Evolutionary conservation across 176 grass and related monocot species (phyloP).

Genomic region (Oryza meyeriana): DNA sequence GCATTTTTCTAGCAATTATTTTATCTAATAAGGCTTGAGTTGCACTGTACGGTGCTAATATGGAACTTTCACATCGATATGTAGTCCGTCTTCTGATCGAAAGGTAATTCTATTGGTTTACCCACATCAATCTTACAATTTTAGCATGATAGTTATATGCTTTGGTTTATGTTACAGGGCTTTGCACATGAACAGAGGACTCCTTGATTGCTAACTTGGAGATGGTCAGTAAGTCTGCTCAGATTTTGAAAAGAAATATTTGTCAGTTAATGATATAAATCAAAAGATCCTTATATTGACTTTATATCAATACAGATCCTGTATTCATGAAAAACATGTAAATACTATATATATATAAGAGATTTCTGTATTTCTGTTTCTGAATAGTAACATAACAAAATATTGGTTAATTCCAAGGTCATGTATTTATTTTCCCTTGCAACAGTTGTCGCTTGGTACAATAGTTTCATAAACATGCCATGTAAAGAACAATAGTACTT

Average conservation of each 20-base stretch:
- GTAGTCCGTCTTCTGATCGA: background rate
- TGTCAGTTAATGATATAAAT: background rate
- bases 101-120: conserved; percentile 1
- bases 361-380: background rate
- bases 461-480: background rate
- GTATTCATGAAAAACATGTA: background rate
- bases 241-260: background rate
- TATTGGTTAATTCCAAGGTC: background rate
- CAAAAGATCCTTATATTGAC: background rate
- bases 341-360: background rate
- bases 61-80: background rate
- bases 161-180: background rate
- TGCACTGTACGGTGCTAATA: background rate
- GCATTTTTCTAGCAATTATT: background rate
- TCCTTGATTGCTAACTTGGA: background rate
- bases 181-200: conserved; percentile 1
- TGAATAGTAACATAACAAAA: background rate
- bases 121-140: background rate
- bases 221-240: background rate
- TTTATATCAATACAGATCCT: background rate
- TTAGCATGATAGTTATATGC: background rate
- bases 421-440: background rate
- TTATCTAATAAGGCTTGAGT: background rate
- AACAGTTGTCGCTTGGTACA: background rate
- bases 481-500: background rate